These are phyloP conservation scores for Leishmania tropica DNA, from an alignment of 208 protist genomes.

Conservation along the genomic window DNA sequence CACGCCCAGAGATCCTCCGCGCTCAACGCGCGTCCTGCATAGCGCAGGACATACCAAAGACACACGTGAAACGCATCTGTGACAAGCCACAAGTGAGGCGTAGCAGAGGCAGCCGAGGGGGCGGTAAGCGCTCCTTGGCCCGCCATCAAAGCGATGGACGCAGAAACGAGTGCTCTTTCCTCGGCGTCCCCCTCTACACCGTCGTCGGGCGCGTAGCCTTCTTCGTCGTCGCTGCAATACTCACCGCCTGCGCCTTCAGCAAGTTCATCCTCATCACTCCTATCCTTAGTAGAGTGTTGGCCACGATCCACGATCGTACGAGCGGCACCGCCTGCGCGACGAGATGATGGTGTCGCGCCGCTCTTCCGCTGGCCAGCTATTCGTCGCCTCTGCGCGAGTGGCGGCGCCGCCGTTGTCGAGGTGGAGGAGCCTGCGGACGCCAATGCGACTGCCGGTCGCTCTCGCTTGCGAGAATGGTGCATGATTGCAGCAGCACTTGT, in stretches of 20 bases:
- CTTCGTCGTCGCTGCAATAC: not conserved
- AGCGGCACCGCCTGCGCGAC: not conserved
- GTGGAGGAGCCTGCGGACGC: not conserved
- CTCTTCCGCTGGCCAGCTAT: not conserved
- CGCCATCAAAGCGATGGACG: not conserved
- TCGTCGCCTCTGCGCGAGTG: not conserved
- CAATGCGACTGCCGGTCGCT: not conserved
- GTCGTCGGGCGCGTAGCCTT: not conserved
- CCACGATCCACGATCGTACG: not conserved
- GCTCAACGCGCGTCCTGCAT: constrained; percentile 37
- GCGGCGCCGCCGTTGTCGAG: not conserved
- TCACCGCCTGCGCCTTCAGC: too few relatives aligned
- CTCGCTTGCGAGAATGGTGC: not conserved
- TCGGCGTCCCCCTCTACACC: constrained; percentile 23
- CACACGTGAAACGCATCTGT: constrained; percentile 59
- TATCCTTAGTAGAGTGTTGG: not conserved
- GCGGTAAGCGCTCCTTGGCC: not conserved
- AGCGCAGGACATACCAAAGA: constrained; percentile 56
- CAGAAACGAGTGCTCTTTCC: constrained; percentile 22
- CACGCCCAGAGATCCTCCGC: constrained; percentile 36
- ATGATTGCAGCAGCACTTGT: not conserved
- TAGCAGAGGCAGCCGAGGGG: constrained; percentile 4
- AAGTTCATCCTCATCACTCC: not conserved
- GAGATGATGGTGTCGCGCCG: not conserved
- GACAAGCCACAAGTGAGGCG: constrained; percentile 34